Base-by-base conservation (phyloP, 2,329 filamentous ascomycete species). In the Dothideomycetes sp. region DNA sequence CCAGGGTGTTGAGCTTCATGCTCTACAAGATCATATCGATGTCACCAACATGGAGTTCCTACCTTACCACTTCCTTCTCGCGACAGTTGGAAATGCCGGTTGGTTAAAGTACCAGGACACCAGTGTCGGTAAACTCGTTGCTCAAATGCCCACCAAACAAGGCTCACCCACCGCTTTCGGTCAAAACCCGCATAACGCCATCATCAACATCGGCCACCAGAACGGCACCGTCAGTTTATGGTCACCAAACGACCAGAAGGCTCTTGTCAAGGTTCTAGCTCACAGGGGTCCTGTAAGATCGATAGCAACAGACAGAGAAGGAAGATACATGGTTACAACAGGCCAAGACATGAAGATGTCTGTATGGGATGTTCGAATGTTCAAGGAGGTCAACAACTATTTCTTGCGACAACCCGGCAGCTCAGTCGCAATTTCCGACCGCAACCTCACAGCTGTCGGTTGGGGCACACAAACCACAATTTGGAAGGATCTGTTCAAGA, bases 281-380 rank as follows among this genome's bases (percentile, higher is more conserved):
- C 89, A 98, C 63, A 76, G 78, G 43, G 91, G 91, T 4, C 91
- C 91, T 0, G 87, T 98, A 3, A 78, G 88, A 41, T 80, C 84
- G 9, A 60, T 95, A 34, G 84, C 85, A 2, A 72, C 96, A 29
- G 89, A 98, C 57, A 76, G 88, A 45, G 84, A 89, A 59, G 91
- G 91, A 16, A 78, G 83, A 43, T 98, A 95, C 65, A 95, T 96
- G 89, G 86, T 94, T 9, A 86, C 87, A 3, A 81, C 85, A 0
- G 89, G 88, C 1, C 86, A 94, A 58, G 89, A 95, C 59, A 71
- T 79, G 50, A 85, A 83, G 57, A 93, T 94, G 83, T 79, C 83
- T n/a, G 80, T 94, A 10, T 95, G 89, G 87, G 89, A 96, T 58
- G 81, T 96, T 47, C 78, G 89, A 30, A 94, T 86, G 74, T 91